Conservation (phyloP, 306 rosid genomes). For the Vicia villosa region DNA sequence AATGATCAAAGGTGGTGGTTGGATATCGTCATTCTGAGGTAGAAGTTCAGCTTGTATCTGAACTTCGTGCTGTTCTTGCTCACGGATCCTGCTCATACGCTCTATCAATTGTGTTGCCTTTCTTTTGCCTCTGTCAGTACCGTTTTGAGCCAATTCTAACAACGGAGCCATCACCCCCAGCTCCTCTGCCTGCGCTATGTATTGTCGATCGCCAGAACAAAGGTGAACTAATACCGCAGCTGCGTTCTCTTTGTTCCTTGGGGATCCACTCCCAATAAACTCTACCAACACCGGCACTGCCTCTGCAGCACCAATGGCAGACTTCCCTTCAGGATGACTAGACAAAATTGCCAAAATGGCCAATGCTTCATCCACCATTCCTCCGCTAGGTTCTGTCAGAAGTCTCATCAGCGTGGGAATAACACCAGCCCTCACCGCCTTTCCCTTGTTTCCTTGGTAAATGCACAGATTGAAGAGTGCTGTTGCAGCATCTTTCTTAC, state of each 20-base stretch:
- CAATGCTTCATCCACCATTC: constrained; percentile 97
- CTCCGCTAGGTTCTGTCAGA: constrained; percentile 78
- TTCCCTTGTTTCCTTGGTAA: constrained; percentile 95
- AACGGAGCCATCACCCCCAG: constrained; percentile 69
- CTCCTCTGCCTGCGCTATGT: constrained; percentile 69
- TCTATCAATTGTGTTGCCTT: constrained; percentile 89
- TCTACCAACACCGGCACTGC: constrained; percentile 91
- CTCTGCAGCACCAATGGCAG: constrained; percentile 73
- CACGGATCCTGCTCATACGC: constrained; percentile 71
- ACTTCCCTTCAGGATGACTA: constrained; percentile 91
- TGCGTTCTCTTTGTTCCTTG: constrained; percentile 92
- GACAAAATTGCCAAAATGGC: constrained; percentile 92
- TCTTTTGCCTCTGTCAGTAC: constrained; percentile 95
- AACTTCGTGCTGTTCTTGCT: constrained; percentile 58
- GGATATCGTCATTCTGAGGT: constrained; percentile 52
- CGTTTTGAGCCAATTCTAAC: constrained; percentile 77
- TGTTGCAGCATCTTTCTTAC: constrained; percentile 97
- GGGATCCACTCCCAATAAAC: constrained; percentile 83
- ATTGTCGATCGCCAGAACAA: constrained; percentile 78
- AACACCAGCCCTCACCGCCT: constrained; percentile 92
- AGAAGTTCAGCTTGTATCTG: constrained; percentile 51
- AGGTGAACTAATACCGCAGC: constrained; percentile 95
- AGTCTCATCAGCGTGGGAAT: constrained; percentile 87
- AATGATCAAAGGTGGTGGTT: constrained; percentile 43
- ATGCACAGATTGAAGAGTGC: constrained; percentile 97